Evolutionary conservation across 805 yeast species (phyloP).

Genomic region (Wickerhamiella parazyma): DNA sequence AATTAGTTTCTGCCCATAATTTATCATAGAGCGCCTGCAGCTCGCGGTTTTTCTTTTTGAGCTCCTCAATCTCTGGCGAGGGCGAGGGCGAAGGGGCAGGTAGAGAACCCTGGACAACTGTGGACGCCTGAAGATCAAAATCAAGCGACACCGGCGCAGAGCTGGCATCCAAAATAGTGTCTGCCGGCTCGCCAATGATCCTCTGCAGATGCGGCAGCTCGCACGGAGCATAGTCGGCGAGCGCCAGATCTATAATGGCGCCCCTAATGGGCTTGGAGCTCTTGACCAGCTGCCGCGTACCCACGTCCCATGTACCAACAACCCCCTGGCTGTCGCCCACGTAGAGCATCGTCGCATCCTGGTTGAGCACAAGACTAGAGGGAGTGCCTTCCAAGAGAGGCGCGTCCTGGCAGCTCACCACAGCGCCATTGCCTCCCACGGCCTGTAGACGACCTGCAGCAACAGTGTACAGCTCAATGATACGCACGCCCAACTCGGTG

Average conservation of each 20-base stretch:
- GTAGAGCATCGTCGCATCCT: slow-evolving; percentile 10
- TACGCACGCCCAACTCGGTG: slow-evolving; percentile 46
- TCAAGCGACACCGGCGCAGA: neutral
- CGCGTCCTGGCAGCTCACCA: slow-evolving; percentile 38
- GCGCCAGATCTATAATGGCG: slow-evolving; percentile 14
- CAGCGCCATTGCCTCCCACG: slow-evolving; percentile 47
- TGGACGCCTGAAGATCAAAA: neutral
- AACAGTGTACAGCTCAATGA: slow-evolving; percentile 37
- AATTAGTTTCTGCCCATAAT: slow-evolving; percentile 17
- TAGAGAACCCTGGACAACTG: neutral
- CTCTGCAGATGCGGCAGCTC: slow-evolving; percentile 22
- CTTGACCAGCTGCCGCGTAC: slow-evolving; percentile 25
- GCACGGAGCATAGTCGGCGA: slow-evolving; percentile 10
- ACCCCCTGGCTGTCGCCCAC: slow-evolving; percentile 22
- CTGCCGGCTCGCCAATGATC: slow-evolving; percentile 12
- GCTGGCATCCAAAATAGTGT: neutral
- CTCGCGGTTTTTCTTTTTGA: slow-evolving; percentile 13
- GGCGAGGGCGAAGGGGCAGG: no score
- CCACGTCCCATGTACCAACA: slow-evolving; percentile 51
- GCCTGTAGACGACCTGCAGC: slow-evolving; percentile 35
- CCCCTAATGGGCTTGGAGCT: slow-evolving; percentile 20
- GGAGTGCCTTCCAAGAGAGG: slow-evolving; percentile 19
- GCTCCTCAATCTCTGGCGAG: slow-evolving; percentile 5
- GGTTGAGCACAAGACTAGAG: neutral
- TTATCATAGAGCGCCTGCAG: slow-evolving; percentile 21